These are phyloP conservation scores for Phalaenopsis hybrid DNA, from an alignment of 116 monocot genomes.

Conservation along the genomic window DNA sequence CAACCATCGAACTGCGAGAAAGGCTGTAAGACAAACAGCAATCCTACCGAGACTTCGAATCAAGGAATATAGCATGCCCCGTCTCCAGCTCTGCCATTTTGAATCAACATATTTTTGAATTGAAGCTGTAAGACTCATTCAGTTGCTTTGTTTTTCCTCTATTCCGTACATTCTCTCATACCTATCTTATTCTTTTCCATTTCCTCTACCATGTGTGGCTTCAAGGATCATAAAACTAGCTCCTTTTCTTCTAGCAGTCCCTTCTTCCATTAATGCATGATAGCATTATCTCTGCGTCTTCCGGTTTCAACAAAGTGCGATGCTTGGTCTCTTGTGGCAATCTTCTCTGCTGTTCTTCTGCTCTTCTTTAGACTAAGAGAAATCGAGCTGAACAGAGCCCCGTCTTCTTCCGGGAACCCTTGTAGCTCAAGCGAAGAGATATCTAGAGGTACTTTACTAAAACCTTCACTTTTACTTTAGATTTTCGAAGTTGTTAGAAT, in stretches of 20 bases:
- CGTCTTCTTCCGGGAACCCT: not conserved
- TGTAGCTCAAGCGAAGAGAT: not conserved
- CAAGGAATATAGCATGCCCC: not conserved
- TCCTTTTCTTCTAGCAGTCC: not conserved
- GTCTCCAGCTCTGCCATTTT: not conserved
- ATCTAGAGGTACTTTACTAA: not conserved
- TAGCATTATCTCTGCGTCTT: not conserved
- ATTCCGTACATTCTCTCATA: not conserved
- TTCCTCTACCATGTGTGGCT: too few relatives aligned
- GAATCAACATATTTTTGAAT: constrained; percentile 4
- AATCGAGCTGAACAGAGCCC: not conserved
- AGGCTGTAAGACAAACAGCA: not conserved
- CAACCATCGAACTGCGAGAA: not conserved
- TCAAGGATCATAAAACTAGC: not conserved
- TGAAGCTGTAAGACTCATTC: not conserved
- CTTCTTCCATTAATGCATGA: constrained; percentile 4
- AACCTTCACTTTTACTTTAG: not conserved
- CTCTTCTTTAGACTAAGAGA: not conserved
- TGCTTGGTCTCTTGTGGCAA: not conserved
- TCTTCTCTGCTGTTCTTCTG: not conserved
- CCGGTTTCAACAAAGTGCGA: not conserved
- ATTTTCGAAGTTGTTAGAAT: not conserved
- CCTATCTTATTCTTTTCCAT: too few relatives aligned
- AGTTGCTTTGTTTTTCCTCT: not conserved
- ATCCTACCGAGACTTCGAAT: not conserved